phyloP scores from a whole-genome alignment of 768 basidiomycete genomes.

The Chalciporus piperatus region DNA sequence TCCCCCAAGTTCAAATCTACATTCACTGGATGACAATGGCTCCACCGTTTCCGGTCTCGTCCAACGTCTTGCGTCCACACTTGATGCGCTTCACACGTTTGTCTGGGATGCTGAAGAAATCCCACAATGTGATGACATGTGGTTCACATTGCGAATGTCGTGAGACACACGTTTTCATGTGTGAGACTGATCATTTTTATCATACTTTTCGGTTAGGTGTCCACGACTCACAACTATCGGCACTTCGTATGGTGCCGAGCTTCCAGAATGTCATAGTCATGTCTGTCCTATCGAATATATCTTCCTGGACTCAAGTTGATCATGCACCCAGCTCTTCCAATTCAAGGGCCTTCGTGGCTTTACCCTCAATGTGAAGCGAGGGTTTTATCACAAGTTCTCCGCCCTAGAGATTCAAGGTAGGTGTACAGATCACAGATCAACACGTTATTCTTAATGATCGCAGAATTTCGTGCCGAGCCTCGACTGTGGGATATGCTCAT shows the following conservation, averaged over 20 bases:
- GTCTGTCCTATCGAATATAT: constrained; percentile 38
- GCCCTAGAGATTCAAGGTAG: constrained; percentile 56
- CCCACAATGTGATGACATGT: constrained; percentile 70
- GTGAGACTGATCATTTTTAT: neutral
- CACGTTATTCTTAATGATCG: constrained; percentile 1
- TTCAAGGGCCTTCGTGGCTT: constrained; percentile 65
- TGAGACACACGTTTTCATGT: constrained; percentile 30
- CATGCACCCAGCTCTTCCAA: constrained; percentile 55
- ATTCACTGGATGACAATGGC: constrained; percentile 15
- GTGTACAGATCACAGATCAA: neutral
- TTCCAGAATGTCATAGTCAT: constrained; percentile 59
- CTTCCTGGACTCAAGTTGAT: neutral
- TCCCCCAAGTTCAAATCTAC: constrained; percentile 28
- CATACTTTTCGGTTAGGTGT: constrained; percentile 43
- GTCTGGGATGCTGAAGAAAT: constrained; percentile 70
- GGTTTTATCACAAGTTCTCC: constrained; percentile 59
- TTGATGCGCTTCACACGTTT: constrained; percentile 67
- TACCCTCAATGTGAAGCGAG: constrained; percentile 53
- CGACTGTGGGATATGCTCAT: constrained; percentile 71
- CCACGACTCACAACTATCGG: constrained; percentile 61
- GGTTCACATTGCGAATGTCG: constrained; percentile 70
- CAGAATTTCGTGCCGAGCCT: constrained; percentile 25
- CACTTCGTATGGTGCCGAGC: constrained; percentile 57
- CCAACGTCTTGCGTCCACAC: constrained; percentile 44
- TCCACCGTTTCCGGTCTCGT: constrained; percentile 50